phyloP scores from a whole-genome alignment of 2,329 filamentous ascomycete genomes.

The Aspergillus glaucus region DNA sequence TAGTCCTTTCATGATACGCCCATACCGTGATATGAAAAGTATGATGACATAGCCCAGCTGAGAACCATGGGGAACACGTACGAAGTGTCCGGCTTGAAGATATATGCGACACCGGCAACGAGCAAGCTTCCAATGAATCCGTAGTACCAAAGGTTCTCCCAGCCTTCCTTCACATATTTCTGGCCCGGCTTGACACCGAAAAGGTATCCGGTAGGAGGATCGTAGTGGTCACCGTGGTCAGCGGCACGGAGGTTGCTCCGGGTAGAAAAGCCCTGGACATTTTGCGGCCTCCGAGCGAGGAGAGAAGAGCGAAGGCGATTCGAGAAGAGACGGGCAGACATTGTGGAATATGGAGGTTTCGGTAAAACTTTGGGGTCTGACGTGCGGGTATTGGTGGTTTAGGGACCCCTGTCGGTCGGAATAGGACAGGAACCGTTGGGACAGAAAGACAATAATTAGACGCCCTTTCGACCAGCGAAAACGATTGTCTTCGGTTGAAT shows the following conservation, averaged over 20 bases:
- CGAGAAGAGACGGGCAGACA: conserved; percentile 35
- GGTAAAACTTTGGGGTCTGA: neutral
- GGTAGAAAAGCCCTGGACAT: conserved; percentile 35
- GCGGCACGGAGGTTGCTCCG: conserved; percentile 35
- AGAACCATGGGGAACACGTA: conserved; percentile 49
- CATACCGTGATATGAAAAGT: neutral
- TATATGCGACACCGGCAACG: conserved; percentile 71
- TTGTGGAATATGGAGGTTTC: conserved; percentile 20
- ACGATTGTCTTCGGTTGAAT: conserved; percentile 20
- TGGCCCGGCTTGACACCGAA: conserved; percentile 91
- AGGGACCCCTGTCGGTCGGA: conserved; percentile 12
- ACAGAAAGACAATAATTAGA: conserved; percentile 1
- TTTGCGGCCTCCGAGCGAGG: conserved; percentile 31
- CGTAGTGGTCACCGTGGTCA: conserved; percentile 71
- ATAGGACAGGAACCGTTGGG: conserved; percentile 8
- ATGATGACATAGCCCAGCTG: neutral
- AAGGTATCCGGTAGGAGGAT: conserved; percentile 85
- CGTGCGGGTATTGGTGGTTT: conserved; percentile 11
- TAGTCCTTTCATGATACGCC: neutral
- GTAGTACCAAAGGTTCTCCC: conserved; percentile 81
- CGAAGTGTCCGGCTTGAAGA: conserved; percentile 98
- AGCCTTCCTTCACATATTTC: conserved; percentile 93
- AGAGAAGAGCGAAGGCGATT: conserved; percentile 35
- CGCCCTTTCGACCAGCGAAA: conserved; percentile 8
- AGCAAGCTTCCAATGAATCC: conserved; percentile 75